A percentile compares a stretch with the other conserved stretches of the same genome.
Evolutionary conservation across 2,329 filamentous ascomycete genomes (phyloP).

Genomic region (Colletotrichum brevisporum): DNA sequence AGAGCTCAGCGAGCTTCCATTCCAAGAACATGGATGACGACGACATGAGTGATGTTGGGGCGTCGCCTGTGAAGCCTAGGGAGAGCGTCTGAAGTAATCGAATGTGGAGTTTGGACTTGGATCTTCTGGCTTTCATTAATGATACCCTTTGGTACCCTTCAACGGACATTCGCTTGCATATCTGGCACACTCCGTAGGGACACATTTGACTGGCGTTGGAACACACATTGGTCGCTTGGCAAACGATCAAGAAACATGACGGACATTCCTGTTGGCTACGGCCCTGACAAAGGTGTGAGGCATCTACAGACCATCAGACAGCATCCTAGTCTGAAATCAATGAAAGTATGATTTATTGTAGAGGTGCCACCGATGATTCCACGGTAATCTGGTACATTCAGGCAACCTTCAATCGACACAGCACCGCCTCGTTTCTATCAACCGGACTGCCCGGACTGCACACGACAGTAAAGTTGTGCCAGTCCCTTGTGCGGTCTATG

Average conservation of each 20-base stretch:
- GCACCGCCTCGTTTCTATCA: constrained; percentile 25
- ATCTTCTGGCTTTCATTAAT: constrained; percentile 33
- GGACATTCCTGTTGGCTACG: too few relatives aligned
- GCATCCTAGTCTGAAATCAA: too few relatives aligned
- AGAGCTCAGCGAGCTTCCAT: constrained; percentile 40
- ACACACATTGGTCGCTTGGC: not conserved
- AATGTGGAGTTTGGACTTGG: not conserved
- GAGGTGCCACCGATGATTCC: too few relatives aligned
- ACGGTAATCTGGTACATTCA: not conserved
- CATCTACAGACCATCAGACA: too few relatives aligned
- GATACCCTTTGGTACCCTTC: constrained; percentile 39
- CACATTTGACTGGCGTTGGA: not conserved
- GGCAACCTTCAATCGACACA: constrained; percentile 26
- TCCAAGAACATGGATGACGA: constrained; percentile 49
- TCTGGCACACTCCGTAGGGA: not conserved
- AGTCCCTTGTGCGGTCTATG: constrained; percentile 17
- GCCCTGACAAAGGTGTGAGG: too few relatives aligned
- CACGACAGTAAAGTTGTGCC: constrained; percentile 32
- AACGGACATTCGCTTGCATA: not conserved
- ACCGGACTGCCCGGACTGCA: constrained; percentile 30
- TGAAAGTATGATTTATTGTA: too few relatives aligned
- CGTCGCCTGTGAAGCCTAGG: constrained; percentile 53
- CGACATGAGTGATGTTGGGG: constrained; percentile 51
- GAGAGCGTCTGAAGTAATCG: constrained; percentile 53
- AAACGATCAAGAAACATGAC: not conserved